Base-by-base conservation (phyloP, 1,284 basidiomycete species). In the Erythrobasidium hasegawianum region DNA sequence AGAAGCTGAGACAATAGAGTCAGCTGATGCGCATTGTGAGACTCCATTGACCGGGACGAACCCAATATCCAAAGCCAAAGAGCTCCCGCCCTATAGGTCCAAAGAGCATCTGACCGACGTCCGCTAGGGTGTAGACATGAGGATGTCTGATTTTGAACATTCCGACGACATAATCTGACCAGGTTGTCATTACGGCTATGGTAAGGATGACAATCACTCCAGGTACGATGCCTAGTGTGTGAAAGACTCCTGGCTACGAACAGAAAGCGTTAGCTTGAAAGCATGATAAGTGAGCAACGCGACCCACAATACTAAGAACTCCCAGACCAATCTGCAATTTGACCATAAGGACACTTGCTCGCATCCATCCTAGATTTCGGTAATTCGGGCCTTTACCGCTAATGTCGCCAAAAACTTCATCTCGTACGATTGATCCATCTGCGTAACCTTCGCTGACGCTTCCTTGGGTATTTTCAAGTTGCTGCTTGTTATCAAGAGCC, bases 21-120 rank as follows among this genome's bases (percentile, higher is more conserved):
- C 43, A 47, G 22, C n/a, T 4, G 4, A 47, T n/a, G n/a, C 43
- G n/a, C n/a, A n/a, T 47, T n/a, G 29, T 33, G 27, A 41, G 26
- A 33, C 27, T 16, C 18, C 52, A 33, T 2, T 39, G 26, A 16
- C 29, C 22, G 10, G 14, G 29, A n/a, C 26, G 26, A 7, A 43
- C 24, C 20, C 24, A 43, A 20, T 49, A n/a, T 10, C n/a, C 20
- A 27, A 45, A 52, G 16, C 47, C 24, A n/a, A 20, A 27, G 22
- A 18, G 10, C n/a, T 29, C 20, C 4, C 47, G 14, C 18, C 29
- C 33, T 16, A 61, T 22, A 9, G 45, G n/a, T 13, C 52, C 20
- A 13, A 60, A 22, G 50, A 45, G 57, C 14, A 33, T 62, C 38
- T 61, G 45, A 57, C 29, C 60, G 60, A 29, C 47, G 29, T 47